These are phyloP conservation scores for Erodium texanum DNA, from an alignment of 441 rosid species.

Conservation along the genomic window DNA sequence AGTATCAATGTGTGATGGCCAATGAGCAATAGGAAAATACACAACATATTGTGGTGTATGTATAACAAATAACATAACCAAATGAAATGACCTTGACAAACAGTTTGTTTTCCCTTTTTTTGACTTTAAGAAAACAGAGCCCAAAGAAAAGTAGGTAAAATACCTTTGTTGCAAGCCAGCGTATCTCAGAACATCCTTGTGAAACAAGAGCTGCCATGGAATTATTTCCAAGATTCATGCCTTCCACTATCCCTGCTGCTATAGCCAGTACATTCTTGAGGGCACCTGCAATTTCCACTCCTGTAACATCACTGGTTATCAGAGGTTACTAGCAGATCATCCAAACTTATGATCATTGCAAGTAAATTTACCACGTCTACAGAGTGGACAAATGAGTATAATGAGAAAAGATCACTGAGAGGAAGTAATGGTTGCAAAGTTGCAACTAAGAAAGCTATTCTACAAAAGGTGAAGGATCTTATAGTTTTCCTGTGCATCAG, in stretches of 20 bases:
- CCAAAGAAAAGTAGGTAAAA: not conserved
- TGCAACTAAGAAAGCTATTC: not conserved
- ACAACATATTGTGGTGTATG: not conserved
- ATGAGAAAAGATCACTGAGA: not conserved
- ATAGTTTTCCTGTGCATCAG: not conserved
- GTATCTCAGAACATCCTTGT: slow-evolving; percentile 92
- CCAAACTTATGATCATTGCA: slow-evolving; percentile 12
- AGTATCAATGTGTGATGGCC: not conserved
- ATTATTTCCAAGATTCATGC: slow-evolving; percentile 86
- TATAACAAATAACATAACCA: not conserved
- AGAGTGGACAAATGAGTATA: not conserved
- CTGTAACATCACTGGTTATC: slow-evolving; percentile 92
- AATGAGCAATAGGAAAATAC: not conserved
- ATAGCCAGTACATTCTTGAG: slow-evolving; percentile 88
- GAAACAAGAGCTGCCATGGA: slow-evolving; percentile 98
- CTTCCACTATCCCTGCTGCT: slow-evolving; percentile 92
- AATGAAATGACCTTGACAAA: not conserved
- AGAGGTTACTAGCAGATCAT: slow-evolving; percentile 62
- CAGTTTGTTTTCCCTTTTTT: not conserved
- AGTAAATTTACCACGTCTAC: not conserved
- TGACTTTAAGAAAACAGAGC: not conserved
- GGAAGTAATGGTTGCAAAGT: not conserved
- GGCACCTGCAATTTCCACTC: slow-evolving; percentile 94
- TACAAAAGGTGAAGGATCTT: not conserved
- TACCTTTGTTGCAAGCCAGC: slow-evolving; percentile 92